Conservation (phyloP, 192 early-diverging fungal species). For the Globomyces pollinis-pini region DNA sequence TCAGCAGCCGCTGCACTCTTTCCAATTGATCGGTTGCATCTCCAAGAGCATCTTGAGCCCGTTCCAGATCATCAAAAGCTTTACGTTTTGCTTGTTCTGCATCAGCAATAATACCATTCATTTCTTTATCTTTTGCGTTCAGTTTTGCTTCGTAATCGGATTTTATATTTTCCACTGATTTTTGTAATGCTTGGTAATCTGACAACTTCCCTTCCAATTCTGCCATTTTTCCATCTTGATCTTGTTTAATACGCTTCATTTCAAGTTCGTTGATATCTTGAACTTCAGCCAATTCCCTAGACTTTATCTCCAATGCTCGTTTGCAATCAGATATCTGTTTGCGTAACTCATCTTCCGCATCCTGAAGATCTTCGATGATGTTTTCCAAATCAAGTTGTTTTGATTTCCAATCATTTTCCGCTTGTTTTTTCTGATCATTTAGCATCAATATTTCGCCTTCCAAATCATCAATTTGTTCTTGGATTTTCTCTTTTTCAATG, state of each 20-base stretch:
- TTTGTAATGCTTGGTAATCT: background rate
- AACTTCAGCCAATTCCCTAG: background rate
- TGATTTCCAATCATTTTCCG: background rate
- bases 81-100: constrained; percentile 17
- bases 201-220: background rate
- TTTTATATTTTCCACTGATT: constrained; percentile 1
- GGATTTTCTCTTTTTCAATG: constrained; percentile 26
- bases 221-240: background rate
- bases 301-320: constrained; percentile 3
- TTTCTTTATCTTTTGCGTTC: background rate
- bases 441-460: constrained; percentile 16
- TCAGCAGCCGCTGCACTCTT: constrained; percentile 1
- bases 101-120: constrained; percentile 4
- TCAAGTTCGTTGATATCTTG: constrained; percentile 7
- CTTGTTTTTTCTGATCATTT: constrained; percentile 9
- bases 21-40: constrained; percentile 7
- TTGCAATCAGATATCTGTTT: background rate
- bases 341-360: background rate
- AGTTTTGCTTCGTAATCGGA: constrained; percentile 6
- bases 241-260: background rate
- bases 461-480: constrained; percentile 33
- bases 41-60: background rate
- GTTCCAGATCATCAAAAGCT: background rate
- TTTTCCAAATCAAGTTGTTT: constrained; percentile 11
- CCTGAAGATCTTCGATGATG: constrained; percentile 6